Percentiles rank a stretch among this genome's conserved stretches.
These are phyloP conservation scores for Auricularia auricula-judae DNA, from an alignment of 768 basidiomycete genomes.

Conservation along the genomic window DNA sequence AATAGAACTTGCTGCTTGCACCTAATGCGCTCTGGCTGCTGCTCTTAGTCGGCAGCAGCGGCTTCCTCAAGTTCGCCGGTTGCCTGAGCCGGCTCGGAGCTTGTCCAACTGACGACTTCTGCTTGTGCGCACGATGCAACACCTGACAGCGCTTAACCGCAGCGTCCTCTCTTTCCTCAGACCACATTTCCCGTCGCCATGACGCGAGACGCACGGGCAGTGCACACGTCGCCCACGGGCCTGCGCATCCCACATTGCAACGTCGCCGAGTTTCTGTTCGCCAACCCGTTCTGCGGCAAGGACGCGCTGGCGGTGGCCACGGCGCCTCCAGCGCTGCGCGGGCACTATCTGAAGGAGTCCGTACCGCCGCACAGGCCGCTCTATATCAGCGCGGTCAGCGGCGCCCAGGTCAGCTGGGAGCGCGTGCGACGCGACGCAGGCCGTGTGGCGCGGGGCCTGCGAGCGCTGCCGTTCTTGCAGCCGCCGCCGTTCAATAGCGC, in stretches of 20 bases:
- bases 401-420: slow-evolving; percentile 1
- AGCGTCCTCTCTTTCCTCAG: too few species aligned
- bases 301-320: background rate
- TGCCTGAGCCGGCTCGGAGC: too few species aligned
- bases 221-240: background rate
- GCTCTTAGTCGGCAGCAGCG: too few species aligned
- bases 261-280: background rate
- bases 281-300: background rate
- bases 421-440: background rate
- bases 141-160: too few species aligned
- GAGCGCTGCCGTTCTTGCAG: slow-evolving; percentile 1
- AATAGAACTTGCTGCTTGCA: too few species aligned
- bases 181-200: background rate
- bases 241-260: background rate
- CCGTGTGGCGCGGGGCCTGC: background rate
- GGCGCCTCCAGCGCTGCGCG: background rate
- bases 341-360: background rate
- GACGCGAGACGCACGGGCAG: background rate
- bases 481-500: background rate
- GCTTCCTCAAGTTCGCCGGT: too few species aligned
- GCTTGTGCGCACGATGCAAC: too few species aligned
- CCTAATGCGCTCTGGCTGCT: too few species aligned
- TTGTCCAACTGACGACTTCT: too few species aligned
- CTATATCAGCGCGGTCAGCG: background rate
- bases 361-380: background rate